A percentile compares a stretch with the other conserved stretches of the same genome.
phyloP scores from a whole-genome alignment of 116 monocot species.

The Thalassia testudinum region DNA sequence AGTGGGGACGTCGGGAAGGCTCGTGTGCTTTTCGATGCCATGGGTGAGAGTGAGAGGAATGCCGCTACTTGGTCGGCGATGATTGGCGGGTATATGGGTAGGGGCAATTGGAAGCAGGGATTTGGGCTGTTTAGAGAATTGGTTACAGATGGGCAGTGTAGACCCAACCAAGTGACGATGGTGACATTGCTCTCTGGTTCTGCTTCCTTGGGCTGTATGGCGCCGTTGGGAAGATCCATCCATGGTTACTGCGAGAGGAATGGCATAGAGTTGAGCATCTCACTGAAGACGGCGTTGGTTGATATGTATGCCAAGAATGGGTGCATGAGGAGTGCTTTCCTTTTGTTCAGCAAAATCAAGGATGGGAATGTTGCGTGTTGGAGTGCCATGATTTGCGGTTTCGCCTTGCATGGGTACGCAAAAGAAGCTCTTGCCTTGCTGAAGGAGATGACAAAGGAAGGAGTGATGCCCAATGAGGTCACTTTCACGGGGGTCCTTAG shows the following conservation, averaged over 20 bases:
- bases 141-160: slow-evolving; percentile 8
- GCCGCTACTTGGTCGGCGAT: slow-evolving; percentile 50
- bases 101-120: slow-evolving; percentile 9
- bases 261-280: slow-evolving; percentile 12
- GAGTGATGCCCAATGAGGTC: no score
- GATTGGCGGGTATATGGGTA: slow-evolving; percentile 31
- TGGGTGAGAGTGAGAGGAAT: slow-evolving; percentile 34
- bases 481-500: no score
- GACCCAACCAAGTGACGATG: slow-evolving; percentile 26
- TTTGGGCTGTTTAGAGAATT: slow-evolving; percentile 45
- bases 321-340: slow-evolving; percentile 21
- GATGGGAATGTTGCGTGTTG: no score
- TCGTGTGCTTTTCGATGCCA: no score
- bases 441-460: no score
- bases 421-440: no score
- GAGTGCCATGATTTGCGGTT: no score
- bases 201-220: slow-evolving; percentile 15
- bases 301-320: slow-evolving; percentile 51
- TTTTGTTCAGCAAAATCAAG: no score
- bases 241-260: slow-evolving; percentile 40
- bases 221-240: slow-evolving; percentile 33
- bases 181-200: slow-evolving; percentile 41
- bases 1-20: no score
- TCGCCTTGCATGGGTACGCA: no score
- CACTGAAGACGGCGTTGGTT: slow-evolving; percentile 46